Base-by-base conservation (phyloP, 1,284 basidiomycete species). In the Sporisorium iseilematis-ciliati region DNA sequence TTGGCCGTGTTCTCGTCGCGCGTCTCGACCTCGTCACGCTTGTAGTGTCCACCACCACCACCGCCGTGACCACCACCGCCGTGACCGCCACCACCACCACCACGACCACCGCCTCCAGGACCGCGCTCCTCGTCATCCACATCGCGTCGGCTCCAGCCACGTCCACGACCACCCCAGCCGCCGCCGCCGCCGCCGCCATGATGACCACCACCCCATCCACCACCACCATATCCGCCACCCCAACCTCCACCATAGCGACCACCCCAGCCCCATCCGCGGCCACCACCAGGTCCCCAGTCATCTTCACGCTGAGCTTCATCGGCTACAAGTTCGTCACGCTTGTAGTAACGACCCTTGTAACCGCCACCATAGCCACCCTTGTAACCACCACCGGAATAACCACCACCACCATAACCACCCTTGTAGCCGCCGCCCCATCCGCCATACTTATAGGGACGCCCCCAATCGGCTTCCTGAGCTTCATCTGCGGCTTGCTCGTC, bases 11-110 rank as follows among this genome's bases (percentile, higher is more conserved):
- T 38, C 35, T 38, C 14, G 20, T 43, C 42, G 25, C 26, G 46
- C 20, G 20, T 7, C n/a, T 50, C 49, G 20, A n/a, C 5, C 7
- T 50, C 49, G 31, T 33, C 49, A 20, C 49, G 49, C 48, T 49
- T 49, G 20, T 23, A 6, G 26, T 29, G 33, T 2, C 52, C 26
- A 18, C 38, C 11, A 18, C 53, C 26, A 20, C 41, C 21, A n/a
- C 50, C 33, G 33, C 49, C 26, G 20, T 14, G 14, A 25, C 52
- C 52, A n/a, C 33, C 33, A 7, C 52, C 35, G 26, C 40, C 40
- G 12, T 31, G 18, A 16, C 52, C 38, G 3, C 51, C 12, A 12
- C 52, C 40, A n/a, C 51, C 38, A 6, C 52, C 25, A 11, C 52
- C 25, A n/a, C 52, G 40, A 25, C 26, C 23, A 16, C 26, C 40